Percentiles rank a stretch among this genome's conserved stretches.
These are phyloP conservation scores for Coemansia sp. DNA, from an alignment of 192 early-diverging fungal species.

Conservation along the genomic window DNA sequence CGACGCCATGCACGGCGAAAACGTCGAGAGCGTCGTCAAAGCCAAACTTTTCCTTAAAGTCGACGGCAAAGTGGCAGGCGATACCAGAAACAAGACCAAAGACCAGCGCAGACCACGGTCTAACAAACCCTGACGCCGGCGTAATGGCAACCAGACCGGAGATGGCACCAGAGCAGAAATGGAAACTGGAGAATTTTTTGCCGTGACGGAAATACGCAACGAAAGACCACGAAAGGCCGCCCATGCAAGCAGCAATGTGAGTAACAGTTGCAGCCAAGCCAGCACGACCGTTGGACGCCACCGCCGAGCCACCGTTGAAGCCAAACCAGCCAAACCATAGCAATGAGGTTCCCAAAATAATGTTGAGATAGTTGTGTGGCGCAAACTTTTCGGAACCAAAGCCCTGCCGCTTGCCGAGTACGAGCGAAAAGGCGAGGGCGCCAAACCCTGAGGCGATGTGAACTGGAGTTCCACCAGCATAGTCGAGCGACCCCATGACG, in stretches of 20 bases:
- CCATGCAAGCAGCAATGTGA: conserved; percentile 81
- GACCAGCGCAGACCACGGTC: conserved; percentile 76
- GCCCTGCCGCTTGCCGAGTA: conserved; percentile 80
- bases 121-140: conserved; percentile 86
- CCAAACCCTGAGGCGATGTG: conserved; percentile 90
- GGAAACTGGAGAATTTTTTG: conserved; percentile 83
- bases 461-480: conserved; percentile 96
- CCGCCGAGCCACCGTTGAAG: conserved; percentile 90
- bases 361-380: conserved; percentile 91
- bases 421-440: conserved; percentile 84
- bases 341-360: conserved; percentile 84
- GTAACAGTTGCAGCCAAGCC: conserved; percentile 85
- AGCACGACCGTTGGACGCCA: conserved; percentile 79
- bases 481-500: conserved; percentile 85
- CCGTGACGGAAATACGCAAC: conserved; percentile 76
- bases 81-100: conserved; percentile 75
- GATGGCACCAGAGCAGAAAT: conserved; percentile 93
- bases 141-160: conserved; percentile 93
- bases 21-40: conserved; percentile 94
- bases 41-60: conserved; percentile 80
- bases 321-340: conserved; percentile 98
- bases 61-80: conserved; percentile 78
- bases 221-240: conserved; percentile 81
- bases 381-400: conserved; percentile 70
- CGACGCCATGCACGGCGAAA: conserved; percentile 86